Conservation (phyloP, 352 stramenopile genomes). For the Globisporangium cederbergense region DNA sequence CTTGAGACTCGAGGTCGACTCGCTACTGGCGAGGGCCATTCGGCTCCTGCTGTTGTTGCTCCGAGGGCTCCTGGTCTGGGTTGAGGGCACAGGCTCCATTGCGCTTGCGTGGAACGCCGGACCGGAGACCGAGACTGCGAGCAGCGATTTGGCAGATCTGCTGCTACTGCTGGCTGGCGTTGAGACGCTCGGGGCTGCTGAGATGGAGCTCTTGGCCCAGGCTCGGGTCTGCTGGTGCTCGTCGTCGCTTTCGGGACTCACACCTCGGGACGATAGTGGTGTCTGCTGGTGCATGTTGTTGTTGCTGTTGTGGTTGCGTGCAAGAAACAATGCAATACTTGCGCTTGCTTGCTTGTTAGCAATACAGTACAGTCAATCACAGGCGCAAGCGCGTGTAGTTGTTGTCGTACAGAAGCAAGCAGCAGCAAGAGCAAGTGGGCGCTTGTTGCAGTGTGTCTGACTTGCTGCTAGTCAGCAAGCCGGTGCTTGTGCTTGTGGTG, state of each 20-base stretch:
- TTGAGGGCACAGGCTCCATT: neutral
- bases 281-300: neutral
- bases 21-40: too few species aligned
- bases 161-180: neutral
- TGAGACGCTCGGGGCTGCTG: neutral
- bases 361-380: too few species aligned
- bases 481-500: neutral
- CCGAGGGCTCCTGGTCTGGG: neutral
- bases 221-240: neutral
- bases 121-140: constrained; percentile 15
- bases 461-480: neutral
- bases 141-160: constrained; percentile 6
- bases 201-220: neutral
- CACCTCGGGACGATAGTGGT: neutral
- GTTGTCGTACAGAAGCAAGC: neutral
- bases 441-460: neutral
- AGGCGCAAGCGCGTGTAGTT: too few species aligned
- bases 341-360: neutral
- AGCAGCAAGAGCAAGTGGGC: neutral
- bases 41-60: neutral
- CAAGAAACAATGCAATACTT: neutral
- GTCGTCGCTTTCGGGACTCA: neutral
- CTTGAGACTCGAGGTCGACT: neutral
- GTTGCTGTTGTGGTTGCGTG: neutral
- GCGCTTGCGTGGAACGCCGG: neutral